phyloP scores from a whole-genome alignment of 148 eudicot species.

The Arbutus unedo region DNA sequence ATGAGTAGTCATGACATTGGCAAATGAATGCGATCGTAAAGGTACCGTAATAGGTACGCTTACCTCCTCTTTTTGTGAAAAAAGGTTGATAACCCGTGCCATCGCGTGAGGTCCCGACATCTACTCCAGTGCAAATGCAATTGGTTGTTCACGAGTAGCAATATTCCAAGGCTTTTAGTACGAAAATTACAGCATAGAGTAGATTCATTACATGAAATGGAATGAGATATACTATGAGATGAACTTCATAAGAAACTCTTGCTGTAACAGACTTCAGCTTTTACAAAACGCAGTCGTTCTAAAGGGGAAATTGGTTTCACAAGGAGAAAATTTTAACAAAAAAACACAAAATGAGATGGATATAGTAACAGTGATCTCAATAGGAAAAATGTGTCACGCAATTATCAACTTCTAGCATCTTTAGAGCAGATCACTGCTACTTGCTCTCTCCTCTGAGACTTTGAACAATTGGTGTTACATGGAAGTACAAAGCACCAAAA shows the following conservation, averaged over 20 bases:
- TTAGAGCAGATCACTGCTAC: not conserved
- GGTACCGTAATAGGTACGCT: no score
- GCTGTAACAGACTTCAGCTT: not conserved
- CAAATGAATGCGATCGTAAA: no score
- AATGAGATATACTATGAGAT: not conserved
- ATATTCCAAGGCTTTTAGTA: not conserved
- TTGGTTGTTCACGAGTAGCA: not conserved
- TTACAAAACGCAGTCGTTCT: not conserved
- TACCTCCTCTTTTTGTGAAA: not conserved
- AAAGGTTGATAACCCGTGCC: not conserved
- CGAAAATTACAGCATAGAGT: not conserved
- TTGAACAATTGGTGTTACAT: not conserved
- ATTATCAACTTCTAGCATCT: not conserved
- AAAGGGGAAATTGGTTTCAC: not conserved
- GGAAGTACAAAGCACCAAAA: not conserved
- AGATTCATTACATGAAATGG: not conserved
- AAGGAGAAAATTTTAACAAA: not conserved
- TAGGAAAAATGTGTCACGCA: not conserved
- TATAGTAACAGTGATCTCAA: not conserved
- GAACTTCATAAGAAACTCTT: not conserved
- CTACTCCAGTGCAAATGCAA: not conserved
- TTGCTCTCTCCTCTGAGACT: not conserved
- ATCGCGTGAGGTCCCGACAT: not conserved
- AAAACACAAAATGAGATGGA: not conserved
- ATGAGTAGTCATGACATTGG: no score